These are phyloP conservation scores for Lactifluus volemus DNA, from an alignment of 768 basidiomycete species.

Conservation along the genomic window DNA sequence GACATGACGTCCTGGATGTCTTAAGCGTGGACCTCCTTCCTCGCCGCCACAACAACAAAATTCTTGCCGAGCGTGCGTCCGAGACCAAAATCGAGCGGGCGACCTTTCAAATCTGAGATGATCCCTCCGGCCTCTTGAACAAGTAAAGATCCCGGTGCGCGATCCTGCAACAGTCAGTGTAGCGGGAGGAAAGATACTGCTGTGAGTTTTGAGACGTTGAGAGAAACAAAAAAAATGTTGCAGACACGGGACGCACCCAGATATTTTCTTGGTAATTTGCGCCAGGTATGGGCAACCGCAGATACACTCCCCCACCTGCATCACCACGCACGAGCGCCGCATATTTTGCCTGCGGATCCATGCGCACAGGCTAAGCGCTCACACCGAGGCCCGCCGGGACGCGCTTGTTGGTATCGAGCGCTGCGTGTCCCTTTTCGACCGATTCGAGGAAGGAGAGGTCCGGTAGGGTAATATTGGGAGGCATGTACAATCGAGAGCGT, in stretches of 20 bases:
- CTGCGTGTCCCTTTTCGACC: constrained; percentile 85
- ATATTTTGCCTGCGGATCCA: constrained; percentile 98
- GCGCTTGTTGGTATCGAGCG: constrained; percentile 74
- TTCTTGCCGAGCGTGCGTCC: constrained; percentile 84
- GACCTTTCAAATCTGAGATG: constrained; percentile 77
- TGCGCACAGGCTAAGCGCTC: constrained; percentile 56
- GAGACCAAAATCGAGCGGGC: constrained; percentile 73
- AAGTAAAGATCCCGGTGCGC: constrained; percentile 78
- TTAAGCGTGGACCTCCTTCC: constrained; percentile 55
- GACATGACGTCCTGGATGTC: constrained; percentile 68
- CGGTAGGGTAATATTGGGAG: too few relatives aligned
- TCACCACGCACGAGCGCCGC: constrained; percentile 79
- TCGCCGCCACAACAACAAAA: constrained; percentile 79
- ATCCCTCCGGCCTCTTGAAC: constrained; percentile 85
- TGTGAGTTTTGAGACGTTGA: too few relatives aligned
- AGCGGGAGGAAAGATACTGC: neutral
- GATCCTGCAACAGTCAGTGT: constrained; percentile 47
- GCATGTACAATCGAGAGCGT: too few relatives aligned
- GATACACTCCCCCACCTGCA: constrained; percentile 55
- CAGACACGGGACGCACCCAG: constrained; percentile 50
- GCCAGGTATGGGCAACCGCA: constrained; percentile 70
- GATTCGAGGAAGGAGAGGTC: constrained; percentile 74
- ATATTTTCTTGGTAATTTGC: constrained; percentile 87
- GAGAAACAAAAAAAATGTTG: neutral
- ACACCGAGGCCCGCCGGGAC: constrained; percentile 63